Evolutionary conservation across 768 basidiomycete species (phyloP), one percentile per base, ranked within the genome.

Genomic region (Auriscalpium vulgare): DNA sequence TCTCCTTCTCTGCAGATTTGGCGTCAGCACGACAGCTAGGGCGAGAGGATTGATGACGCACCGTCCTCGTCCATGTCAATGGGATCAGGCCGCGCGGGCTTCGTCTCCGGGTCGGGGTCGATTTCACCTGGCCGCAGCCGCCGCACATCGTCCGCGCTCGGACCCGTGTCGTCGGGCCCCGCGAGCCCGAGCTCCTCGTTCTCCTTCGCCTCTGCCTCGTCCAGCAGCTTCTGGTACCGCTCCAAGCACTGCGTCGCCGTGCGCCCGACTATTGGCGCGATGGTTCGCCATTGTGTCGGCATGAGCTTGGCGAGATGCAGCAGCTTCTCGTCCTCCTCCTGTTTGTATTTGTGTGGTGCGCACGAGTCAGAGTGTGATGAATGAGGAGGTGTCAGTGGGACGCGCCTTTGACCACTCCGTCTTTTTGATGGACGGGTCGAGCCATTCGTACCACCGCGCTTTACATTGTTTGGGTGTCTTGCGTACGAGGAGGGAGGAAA

Each of bases 11-110:
- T 93, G 38, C 58, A 56, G 49, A 35, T 21, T 60, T 43, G 64
- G 34, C 44, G 46, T 47, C 14, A 19, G 37, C 34, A 47, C 34
- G 55, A 6, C 37, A 16, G 37, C 50, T 4, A 51, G 36, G 19
- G 46, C 29, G 51, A 11, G 37, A 17, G 29, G 4, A 7, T 7
- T 29, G 29, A 29, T 2, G 2, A 73, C 81, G 56, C 60, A 88
- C 91, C 95, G 67, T 98, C 97, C 73, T 99, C 97, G 68, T 99
- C 97, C 97, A 99, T 99, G 73, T 99, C 97, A 63, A 98, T 97
- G 7, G 97, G 97, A 74, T 99, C 97, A 6, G 97, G 97, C 29
- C 97, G 82, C 10, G 97, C 97, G 49, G 97, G 93, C 67, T 97
- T 95, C 10, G 95, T 97, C 72, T 99, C 97, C 13, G 97, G 97